Percentiles rank a stretch among this genome's conserved stretches.
Conservation (phyloP, 2,329 filamentous ascomycete genomes). For the Arthroderma uncinatum region DNA sequence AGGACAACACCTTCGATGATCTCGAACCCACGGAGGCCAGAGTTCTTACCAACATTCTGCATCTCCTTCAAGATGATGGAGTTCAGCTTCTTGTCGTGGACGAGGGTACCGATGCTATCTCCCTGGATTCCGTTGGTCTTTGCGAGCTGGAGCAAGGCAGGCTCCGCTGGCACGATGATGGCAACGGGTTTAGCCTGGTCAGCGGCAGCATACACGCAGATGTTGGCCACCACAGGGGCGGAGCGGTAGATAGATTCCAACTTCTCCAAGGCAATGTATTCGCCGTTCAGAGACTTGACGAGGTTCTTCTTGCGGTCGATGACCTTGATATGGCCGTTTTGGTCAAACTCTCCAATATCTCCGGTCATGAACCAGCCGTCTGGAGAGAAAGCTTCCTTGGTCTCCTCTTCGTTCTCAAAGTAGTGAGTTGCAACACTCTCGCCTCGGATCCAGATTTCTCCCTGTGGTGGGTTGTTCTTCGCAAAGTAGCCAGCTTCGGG, state of each 20-base stretch:
- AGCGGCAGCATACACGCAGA: constrained; percentile 46
- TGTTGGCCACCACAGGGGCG: constrained; percentile 43
- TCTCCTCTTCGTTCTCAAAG: constrained; percentile 82
- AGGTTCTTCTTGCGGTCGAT: constrained; percentile 98
- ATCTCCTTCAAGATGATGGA: constrained; percentile 32
- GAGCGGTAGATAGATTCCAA: constrained; percentile 82
- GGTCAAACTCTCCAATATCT: constrained; percentile 79
- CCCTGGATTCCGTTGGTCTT: constrained; percentile 37
- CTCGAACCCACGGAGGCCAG: constrained; percentile 31
- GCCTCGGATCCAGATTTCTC: constrained; percentile 76
- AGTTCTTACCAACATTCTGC: constrained; percentile 27
- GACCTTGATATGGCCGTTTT: constrained; percentile 76
- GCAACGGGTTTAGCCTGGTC: constrained; percentile 45
- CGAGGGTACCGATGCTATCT: constrained; percentile 18
- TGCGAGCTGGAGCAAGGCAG: constrained; percentile 50
- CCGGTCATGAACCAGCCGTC: constrained; percentile 98
- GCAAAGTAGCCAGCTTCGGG: constrained; percentile 89
- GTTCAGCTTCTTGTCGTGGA: constrained; percentile 34
- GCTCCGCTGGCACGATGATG: constrained; percentile 53
- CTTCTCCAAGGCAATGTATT: constrained; percentile 94
- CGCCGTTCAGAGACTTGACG: constrained; percentile 93
- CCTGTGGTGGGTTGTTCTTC: constrained; percentile 80
- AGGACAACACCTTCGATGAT: constrained; percentile 36
- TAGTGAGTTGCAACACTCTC: constrained; percentile 72
- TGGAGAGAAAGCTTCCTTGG: constrained; percentile 63